Evolutionary conservation across 495 filamentous ascomycete genomes (phyloP), one percentile per base, ranked within the genome.

Genomic region (Oidiodendron maius): DNA sequence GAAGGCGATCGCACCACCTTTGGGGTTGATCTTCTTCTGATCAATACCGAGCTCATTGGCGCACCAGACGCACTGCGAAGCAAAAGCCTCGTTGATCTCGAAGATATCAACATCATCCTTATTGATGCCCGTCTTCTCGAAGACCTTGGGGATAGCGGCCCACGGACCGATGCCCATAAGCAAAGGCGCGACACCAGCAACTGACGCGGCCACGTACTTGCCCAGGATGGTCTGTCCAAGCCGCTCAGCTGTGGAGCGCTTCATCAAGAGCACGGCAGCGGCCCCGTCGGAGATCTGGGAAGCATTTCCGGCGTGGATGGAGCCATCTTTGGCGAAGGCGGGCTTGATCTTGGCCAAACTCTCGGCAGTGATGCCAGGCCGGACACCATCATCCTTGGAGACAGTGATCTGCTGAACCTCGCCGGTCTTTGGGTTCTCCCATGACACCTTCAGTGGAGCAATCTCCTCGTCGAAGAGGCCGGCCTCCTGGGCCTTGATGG

Each of bases 41-140:
- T 88, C 86, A 38, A 98, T 60, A 22, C 84, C 86, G 15, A 98
- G 81, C 75, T 96, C 87, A 60, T 89, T 83, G 39, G 83, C 75
- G 70, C 94, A 98, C 84, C 85, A 96, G 41, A 98, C 70, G 60
- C 89, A 96, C 75, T 98, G 93, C 45, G 77, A 84, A 13, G 93
- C 93, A 64, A 98, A 98, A 6, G 93, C 93, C 80, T 98, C 93
- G 75, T 98, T 98, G 76, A 98, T 97, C 81, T 98, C 93, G 63
- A 76, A 98, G 62, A 97, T 87, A 65, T 96, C 94, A 28, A 98
- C 89, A 53, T 97, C 93, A 39, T 91, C 85, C 69, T 86, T 89
- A 53, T 74, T 77, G 52, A 98, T 78, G 35, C 89, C 87, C 3
- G 90, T 86, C 63, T 93, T 91, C 65, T 83, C 74, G 52, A 95